Base-by-base conservation (phyloP, 176 grass and related monocot genomes). In the Paspalum notatum region DNA sequence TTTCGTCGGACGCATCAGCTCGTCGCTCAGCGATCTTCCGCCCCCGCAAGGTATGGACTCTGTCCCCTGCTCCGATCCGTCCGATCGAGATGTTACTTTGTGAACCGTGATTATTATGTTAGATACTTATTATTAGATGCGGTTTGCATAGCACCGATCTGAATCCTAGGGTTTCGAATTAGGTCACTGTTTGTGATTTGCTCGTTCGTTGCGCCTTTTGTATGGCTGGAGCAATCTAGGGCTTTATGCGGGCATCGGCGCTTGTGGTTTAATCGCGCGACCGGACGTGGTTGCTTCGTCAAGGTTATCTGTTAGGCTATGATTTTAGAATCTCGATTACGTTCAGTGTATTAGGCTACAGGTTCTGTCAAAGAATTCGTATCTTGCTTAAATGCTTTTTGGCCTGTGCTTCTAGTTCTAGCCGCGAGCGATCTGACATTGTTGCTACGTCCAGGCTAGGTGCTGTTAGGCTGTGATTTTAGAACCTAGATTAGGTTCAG, bases 31-130 rank as follows among this genome's bases (percentile, higher is more conserved):
- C 27, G 10, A 37, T 63, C 76, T 32, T 8, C 6, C 54, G 37
- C 38, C 7, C 18, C 18, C 6, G 15, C 11, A 86, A 77, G 64
- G 85, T 87, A 63, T 24, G 9, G 13, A 51, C 27, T 43, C 62
- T 12, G 32, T 59, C 43, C 78, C 51, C 25, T 27, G 6, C 8
- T 21, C 18, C 17, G 6, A 9, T 18, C 42, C 4, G 18, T 66
- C 48, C 39, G 16, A 27, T 58, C 4, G 16, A 67, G 16, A 17
- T 37, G 62, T 7, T 21, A 38, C 8, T 2, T 7, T 3, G 72
- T 32, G 32, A n/a, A n/a, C n/a, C n/a, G n/a, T n/a, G n/a, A n/a
- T n/a, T n/a, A n/a, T n/a, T n/a, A n/a, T n/a, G n/a, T n/a, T n/a
- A n/a, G n/a, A n/a, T n/a, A n/a, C n/a, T 32, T 32, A 32, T 32